Base-by-base conservation (phyloP, 192 early-diverging fungal genomes). In the Blastocladiella britannica region DNA sequence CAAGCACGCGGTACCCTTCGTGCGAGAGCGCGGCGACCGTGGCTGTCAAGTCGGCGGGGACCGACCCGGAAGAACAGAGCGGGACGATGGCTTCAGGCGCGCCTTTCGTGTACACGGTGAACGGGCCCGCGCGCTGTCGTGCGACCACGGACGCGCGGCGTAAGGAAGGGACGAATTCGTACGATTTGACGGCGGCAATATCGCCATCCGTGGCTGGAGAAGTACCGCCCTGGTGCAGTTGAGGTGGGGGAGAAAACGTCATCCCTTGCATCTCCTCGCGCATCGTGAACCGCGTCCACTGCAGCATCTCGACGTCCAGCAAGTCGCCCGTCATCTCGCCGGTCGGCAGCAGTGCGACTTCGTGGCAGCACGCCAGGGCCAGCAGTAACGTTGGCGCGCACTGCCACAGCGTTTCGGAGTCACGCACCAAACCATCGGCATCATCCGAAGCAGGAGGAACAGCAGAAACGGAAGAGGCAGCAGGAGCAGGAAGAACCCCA, bases 261-360 rank as follows among this genome's bases (percentile, higher is more conserved):
- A n/a, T n/a, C n/a, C n/a, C n/a, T n/a, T n/a, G n/a, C n/a, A n/a
- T 43, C 67, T 99, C 92, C 58, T 97, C 93, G 25, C 97, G 65
- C 30, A 85, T 67, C 93, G 92, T n/a, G n/a, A n/a, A 99, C 3
- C 76, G 76, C 0, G 88, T 94, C 55, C 91, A 92, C 54, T 93
- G 84, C 73, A 99, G 93, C 93, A 99, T 97, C 65, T 88, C 91
- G 29, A 94, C 60, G 66, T 99, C 96, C 55, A 99, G 73, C 4
- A 93, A 93, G 66, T 97, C 93, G 18, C 96, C 96, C 27, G 97
- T 78, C 4, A 87, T 70, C 57, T 84, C 75, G n/a, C 85, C 88
- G 9, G 26, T 88, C 71, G 1, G n/a, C n/a, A 99, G 81, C 7
- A 93, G 75, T 65, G 96, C 95, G 58, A 99, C 76, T 20, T 79